Evolutionary conservation across 2,329 filamentous ascomycete species (phyloP).

Genomic region (Emmonsia crescens): DNA sequence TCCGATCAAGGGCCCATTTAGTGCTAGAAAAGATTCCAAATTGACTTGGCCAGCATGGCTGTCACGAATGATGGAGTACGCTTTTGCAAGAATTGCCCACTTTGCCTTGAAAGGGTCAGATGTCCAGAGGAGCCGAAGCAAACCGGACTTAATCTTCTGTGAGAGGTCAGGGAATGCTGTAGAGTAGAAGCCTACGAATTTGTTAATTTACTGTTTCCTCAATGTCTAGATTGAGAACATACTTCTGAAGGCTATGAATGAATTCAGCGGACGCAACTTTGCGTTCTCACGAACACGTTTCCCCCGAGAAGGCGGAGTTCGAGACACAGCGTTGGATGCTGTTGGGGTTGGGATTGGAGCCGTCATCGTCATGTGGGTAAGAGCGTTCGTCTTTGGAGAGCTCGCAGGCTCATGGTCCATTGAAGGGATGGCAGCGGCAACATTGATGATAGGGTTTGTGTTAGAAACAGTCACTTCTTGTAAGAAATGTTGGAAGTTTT

Average conservation of each 20-base stretch:
- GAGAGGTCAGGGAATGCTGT: constrained; percentile 36
- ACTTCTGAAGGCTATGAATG: constrained; percentile 31
- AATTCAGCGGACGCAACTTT: constrained; percentile 25
- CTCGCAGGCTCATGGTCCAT: constrained; percentile 3
- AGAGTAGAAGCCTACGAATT: constrained; percentile 37
- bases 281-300: constrained; percentile 14
- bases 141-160: constrained; percentile 44
- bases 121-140: constrained; percentile 41
- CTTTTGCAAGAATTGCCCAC: constrained; percentile 45
- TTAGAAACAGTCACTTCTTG: constrained; percentile 8
- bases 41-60: constrained; percentile 38
- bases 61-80: constrained; percentile 46
- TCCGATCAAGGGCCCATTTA: constrained; percentile 38
- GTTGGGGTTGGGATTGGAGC: not conserved
- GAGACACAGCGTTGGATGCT: constrained; percentile 4
- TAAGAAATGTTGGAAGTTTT: constrained; percentile 15
- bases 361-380: constrained; percentile 1
- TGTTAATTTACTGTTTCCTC: constrained; percentile 5
- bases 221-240: constrained; percentile 12
- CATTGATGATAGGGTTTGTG: constrained; percentile 4
- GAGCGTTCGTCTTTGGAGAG: constrained; percentile 3
- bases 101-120: constrained; percentile 41
- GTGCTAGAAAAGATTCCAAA: constrained; percentile 38
- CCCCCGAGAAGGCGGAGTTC: constrained; percentile 11
- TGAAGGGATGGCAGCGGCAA: constrained; percentile 1